These are phyloP conservation scores for Dissoconium aciculare DNA, from an alignment of 2,329 filamentous ascomycete species.

Conservation along the genomic window DNA sequence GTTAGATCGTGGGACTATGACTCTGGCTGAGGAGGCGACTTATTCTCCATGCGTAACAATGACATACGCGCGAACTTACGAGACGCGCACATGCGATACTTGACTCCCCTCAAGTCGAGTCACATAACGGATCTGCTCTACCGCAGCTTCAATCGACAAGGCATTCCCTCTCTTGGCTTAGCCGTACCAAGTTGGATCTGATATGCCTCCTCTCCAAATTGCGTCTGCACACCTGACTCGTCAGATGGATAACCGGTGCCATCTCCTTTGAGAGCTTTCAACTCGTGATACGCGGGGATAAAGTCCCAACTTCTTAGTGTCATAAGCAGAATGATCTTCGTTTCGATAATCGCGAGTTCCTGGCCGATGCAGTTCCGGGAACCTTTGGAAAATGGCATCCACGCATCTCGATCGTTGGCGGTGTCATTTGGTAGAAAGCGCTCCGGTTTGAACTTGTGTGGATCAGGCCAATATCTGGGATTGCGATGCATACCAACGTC, in stretches of 20 bases:
- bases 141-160: constrained; percentile 18
- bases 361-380: constrained; percentile 44
- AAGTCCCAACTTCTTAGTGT: constrained; percentile 38
- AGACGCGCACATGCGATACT: too few species aligned
- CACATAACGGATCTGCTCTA: too few species aligned
- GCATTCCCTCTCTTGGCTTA: constrained; percentile 24
- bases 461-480: constrained; percentile 25
- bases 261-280: constrained; percentile 22
- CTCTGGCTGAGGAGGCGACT: too few species aligned
- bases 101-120: too few species aligned
- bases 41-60: too few species aligned
- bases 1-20: too few species aligned
- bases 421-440: constrained; percentile 30
- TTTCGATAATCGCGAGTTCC: constrained; percentile 39
- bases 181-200: constrained; percentile 22
- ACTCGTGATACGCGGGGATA: constrained; percentile 25
- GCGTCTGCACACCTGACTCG: constrained; percentile 14
- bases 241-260: constrained; percentile 21
- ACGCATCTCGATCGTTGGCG: constrained; percentile 31
- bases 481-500: constrained; percentile 26
- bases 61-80: too few species aligned
- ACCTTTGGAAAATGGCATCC: constrained; percentile 41
- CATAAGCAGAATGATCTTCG: constrained; percentile 37
- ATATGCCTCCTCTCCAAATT: constrained; percentile 23
- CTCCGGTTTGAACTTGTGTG: constrained; percentile 32